A percentile compares a stretch with the other conserved stretches of the same genome.
Conservation (phyloP, 2,329 filamentous ascomycete genomes). For the Beauveria sp. region DNA sequence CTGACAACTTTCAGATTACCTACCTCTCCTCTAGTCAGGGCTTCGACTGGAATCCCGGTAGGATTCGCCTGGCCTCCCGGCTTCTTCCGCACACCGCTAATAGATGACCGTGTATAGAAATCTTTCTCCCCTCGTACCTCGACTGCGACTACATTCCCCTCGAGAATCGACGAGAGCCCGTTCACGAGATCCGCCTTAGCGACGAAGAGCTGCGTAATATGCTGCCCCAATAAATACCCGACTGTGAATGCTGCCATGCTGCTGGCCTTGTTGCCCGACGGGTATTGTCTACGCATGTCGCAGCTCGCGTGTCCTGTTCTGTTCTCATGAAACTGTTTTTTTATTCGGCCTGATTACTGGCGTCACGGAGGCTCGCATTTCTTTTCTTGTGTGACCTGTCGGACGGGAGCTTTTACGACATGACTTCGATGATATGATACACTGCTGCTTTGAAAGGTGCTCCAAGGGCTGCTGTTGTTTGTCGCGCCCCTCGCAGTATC, state of each 20-base stretch:
- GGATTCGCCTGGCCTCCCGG: constrained; percentile 12
- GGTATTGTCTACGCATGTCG: neutral
- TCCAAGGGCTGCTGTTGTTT: neutral
- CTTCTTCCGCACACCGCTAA: constrained; percentile 5
- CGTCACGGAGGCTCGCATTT: neutral
- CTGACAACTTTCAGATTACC: constrained; percentile 50
- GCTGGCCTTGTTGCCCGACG: neutral
- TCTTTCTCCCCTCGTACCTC: constrained; percentile 72
- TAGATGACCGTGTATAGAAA: constrained; percentile 42
- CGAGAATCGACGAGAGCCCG: constrained; percentile 67
- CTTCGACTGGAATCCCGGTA: constrained; percentile 76
- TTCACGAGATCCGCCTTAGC: constrained; percentile 68
- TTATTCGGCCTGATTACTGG: neutral
- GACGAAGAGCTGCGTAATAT: constrained; percentile 68
- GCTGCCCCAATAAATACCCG: constrained; percentile 46
- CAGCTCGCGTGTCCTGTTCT: neutral
- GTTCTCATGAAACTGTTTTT: neutral
- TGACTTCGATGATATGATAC: constrained; percentile 5
- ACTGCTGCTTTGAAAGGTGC: neutral
- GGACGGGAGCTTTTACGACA: neutral
- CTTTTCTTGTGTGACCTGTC: neutral
- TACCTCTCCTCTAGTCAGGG: constrained; percentile 74
- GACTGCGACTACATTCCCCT: constrained; percentile 68
- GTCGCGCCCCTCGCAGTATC: neutral
- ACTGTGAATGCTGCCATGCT: neutral